phyloP scores from a whole-genome alignment of 192 early-diverging fungal species.

The Mortierella claussenii region DNA sequence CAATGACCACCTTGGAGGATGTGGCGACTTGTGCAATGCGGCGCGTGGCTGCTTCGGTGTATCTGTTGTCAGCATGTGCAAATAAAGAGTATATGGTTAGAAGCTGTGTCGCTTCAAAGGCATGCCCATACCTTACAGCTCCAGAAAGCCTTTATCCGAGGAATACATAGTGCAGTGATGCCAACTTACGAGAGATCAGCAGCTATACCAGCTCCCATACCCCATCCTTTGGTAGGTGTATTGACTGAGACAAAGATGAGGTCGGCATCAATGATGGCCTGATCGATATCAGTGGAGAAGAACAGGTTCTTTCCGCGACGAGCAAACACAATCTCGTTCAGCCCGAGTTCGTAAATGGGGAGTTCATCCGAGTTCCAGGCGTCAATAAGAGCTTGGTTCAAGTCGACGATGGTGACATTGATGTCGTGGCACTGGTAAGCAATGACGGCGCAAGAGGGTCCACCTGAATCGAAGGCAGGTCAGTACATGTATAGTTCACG shows the following conservation, averaged over 20 bases:
- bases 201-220: conserved; percentile 82
- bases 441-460: conserved; percentile 93
- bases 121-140: too few species aligned
- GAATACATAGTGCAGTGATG: too few species aligned
- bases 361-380: conserved; percentile 91
- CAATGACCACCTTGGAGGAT: conserved; percentile 89
- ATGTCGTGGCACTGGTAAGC: conserved; percentile 88
- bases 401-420: conserved; percentile 92
- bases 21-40: conserved; percentile 83
- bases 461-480: conserved; percentile 65
- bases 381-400: conserved; percentile 80
- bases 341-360: conserved; percentile 93
- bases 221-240: conserved; percentile 86
- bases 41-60: conserved; percentile 82
- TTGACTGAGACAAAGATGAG: conserved; percentile 95
- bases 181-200: conserved; percentile 87
- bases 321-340: conserved; percentile 84
- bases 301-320: conserved; percentile 85
- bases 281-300: conserved; percentile 87
- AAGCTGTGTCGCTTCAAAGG: too few species aligned
- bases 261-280: conserved; percentile 80
- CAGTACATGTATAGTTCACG: too few species aligned
- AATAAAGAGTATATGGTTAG: too few species aligned
- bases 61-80: too few species aligned
- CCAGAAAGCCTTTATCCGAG: too few species aligned